Base-by-base conservation (phyloP, 495 filamentous ascomycete species). In the Trichoderma erinaceum region DNA sequence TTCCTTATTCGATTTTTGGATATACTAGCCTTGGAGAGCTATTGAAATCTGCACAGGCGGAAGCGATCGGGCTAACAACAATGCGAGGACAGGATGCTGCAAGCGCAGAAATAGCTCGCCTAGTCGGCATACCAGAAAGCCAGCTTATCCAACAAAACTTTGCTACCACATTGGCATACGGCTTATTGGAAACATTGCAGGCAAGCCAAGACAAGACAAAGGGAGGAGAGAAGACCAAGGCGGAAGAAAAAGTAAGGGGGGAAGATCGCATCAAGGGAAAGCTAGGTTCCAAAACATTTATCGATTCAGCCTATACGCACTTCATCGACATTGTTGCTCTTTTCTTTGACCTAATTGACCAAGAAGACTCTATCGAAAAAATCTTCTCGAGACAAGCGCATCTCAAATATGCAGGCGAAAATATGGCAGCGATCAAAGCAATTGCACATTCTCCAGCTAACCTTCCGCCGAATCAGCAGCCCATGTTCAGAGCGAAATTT, bases 1-100 rank as follows among this genome's bases (percentile, higher is more conserved):
- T 97, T 66, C 93, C 95, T 11, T 97, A 86, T 71, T 79, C 81
- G 61, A 90, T 93, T 12, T 98, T 97, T 77, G 88, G 88, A 2
- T 99, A 94, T 75, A 67, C 75, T 3, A 86, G 72, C 38, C 83
- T 97, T 0, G 76, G 82, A 65, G 89, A 91, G 16, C 84, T 98
- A 65, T 75, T 98, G 18, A 69, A 74, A 18, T 85, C 92, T 68
- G 84, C 89, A n/a, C 87, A 91, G 71, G 88, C 90, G 35, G 96
- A 99, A 73, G 82, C 90, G 46, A 83, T 89, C 56, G 92, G 88
- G 15, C 89, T 98, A 68, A 86, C 96, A 74, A 80, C 93, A 43
- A 96, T 96, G 92, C 89, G 90, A 65, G 88, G 82, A 13, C 88
- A 88, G 67, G 86, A 92, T 63, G 78, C 86, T 32, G 85, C 88